A percentile compares a stretch with the other conserved stretches of the same genome.
phyloP scores from a whole-genome alignment of 345 rosid genomes.

The Citrus trifoliata region DNA sequence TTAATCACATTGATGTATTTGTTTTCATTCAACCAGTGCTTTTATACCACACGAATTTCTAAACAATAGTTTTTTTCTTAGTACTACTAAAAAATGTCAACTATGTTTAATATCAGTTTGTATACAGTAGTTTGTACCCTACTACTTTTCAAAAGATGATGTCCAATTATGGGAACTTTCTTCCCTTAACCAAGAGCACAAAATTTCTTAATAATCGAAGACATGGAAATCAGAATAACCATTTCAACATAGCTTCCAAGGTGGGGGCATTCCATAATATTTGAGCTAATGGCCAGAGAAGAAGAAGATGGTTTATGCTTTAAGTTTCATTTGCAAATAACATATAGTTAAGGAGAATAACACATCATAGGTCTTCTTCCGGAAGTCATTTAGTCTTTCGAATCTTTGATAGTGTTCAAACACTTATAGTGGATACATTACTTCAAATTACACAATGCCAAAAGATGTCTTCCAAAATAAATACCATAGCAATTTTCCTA shows the following conservation, averaged over 20 bases:
- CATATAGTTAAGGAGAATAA: neutral
- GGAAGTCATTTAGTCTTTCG: neutral
- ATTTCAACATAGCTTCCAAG: neutral
- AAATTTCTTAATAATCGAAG: neutral
- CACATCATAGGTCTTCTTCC: neutral
- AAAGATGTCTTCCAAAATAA: neutral
- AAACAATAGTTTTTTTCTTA: no score
- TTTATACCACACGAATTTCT: no score
- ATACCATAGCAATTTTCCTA: neutral
- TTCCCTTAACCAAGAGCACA: neutral
- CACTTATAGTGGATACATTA: neutral
- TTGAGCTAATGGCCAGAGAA: neutral
- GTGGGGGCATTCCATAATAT: neutral
- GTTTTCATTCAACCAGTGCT: no score
- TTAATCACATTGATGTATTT: no score
- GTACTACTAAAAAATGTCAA: no score
- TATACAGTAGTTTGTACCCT: no score
- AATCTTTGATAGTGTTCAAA: neutral
- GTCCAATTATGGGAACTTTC: neutral
- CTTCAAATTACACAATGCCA: neutral
- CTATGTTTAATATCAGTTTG: no score
- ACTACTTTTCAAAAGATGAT: neutral
- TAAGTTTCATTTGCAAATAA: neutral
- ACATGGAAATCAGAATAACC: neutral
- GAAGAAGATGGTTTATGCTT: neutral